Percentiles rank a stretch among this genome's conserved stretches.
Conservation (phyloP, 768 basidiomycete genomes). For the Gloeopeniophorella convolvens region DNA sequence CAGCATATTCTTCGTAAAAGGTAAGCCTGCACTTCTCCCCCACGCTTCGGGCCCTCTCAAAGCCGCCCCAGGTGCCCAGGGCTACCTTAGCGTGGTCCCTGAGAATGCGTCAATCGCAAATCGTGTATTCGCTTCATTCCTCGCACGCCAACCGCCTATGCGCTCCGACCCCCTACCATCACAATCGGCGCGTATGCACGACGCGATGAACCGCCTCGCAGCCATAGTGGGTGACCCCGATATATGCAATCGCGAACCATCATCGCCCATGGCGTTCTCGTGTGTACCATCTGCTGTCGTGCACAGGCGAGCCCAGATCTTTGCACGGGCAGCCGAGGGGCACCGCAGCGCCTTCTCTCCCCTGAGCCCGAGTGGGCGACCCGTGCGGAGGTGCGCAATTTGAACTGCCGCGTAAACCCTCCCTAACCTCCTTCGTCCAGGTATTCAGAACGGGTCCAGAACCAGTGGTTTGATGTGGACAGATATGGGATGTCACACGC, state of each 20-base stretch:
- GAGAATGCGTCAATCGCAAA: slow-evolving; percentile 22
- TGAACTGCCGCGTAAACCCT: no score
- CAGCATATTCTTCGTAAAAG: slow-evolving; percentile 17
- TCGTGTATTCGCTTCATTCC: slow-evolving; percentile 23
- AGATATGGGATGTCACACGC: slow-evolving; percentile 16
- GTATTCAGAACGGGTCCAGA: slow-evolving; percentile 18
- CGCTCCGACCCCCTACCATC: slow-evolving; percentile 2
- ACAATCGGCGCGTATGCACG: not conserved
- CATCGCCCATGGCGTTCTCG: slow-evolving; percentile 18
- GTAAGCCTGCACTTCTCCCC: not conserved
- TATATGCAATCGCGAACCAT: slow-evolving; percentile 7
- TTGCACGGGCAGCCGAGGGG: slow-evolving; percentile 4
- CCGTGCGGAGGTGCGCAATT: slow-evolving; percentile 19
- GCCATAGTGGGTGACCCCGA: slow-evolving; percentile 5
- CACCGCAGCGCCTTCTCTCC: slow-evolving; percentile 19
- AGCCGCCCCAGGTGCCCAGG: slow-evolving; percentile 13
- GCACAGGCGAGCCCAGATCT: not conserved
- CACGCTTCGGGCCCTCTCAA: not conserved
- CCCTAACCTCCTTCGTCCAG: no score
- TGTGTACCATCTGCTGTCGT: slow-evolving; percentile 7
- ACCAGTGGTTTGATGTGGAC: slow-evolving; percentile 21
- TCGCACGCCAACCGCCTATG: slow-evolving; percentile 14
- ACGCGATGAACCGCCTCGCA: slow-evolving; percentile 9
- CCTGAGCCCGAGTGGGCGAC: slow-evolving; percentile 13
- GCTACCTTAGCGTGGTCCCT: slow-evolving; percentile 19